A percentile compares a stretch with the other conserved stretches of the same genome.
Evolutionary conservation across 106 monocot species (phyloP).

Genomic region (Dendrobium huoshanense): DNA sequence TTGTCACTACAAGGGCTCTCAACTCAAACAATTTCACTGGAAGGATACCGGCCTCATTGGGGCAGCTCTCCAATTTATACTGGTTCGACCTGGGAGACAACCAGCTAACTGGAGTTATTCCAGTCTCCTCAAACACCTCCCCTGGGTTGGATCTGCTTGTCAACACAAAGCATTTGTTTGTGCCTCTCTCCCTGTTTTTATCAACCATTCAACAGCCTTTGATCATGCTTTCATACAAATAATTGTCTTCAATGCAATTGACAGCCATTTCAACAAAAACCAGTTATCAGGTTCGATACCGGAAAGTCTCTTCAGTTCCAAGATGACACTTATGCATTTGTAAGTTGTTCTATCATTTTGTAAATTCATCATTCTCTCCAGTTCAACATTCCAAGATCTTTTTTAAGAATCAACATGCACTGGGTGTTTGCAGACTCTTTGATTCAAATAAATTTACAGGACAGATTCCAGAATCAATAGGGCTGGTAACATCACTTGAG

Average conservation of each 20-base stretch:
- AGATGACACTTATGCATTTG: slow-evolving; percentile 24
- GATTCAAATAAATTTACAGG: slow-evolving; percentile 48
- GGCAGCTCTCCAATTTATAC: slow-evolving; percentile 33
- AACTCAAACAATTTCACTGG: slow-evolving; percentile 40
- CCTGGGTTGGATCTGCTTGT: slow-evolving; percentile 41
- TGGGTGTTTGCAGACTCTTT: slow-evolving; percentile 33
- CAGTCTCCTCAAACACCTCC: slow-evolving; percentile 15
- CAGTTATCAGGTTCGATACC: slow-evolving; percentile 27
- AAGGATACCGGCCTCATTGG: slow-evolving; percentile 38
- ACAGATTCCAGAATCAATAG: slow-evolving; percentile 42
- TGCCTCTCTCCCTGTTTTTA: slow-evolving; percentile 3
- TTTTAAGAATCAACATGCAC: not conserved
- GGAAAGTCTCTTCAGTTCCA: slow-evolving; percentile 24
- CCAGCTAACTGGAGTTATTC: slow-evolving; percentile 30
- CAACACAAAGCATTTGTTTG: slow-evolving; percentile 36
- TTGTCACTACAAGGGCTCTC: slow-evolving; percentile 16
- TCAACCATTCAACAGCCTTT: not conserved
- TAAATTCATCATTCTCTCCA: too few relatives aligned
- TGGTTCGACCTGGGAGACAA: slow-evolving; percentile 49
- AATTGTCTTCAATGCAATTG: not conserved
- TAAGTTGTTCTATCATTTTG: slow-evolving; percentile 14
- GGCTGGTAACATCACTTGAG: slow-evolving; percentile 24
- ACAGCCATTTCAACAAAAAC: slow-evolving; percentile 41
- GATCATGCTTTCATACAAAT: not conserved
- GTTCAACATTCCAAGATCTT: not conserved